These are phyloP conservation scores for Herpetomonas samuelpessoai DNA, from an alignment of 208 protist species.

Conservation along the genomic window DNA sequence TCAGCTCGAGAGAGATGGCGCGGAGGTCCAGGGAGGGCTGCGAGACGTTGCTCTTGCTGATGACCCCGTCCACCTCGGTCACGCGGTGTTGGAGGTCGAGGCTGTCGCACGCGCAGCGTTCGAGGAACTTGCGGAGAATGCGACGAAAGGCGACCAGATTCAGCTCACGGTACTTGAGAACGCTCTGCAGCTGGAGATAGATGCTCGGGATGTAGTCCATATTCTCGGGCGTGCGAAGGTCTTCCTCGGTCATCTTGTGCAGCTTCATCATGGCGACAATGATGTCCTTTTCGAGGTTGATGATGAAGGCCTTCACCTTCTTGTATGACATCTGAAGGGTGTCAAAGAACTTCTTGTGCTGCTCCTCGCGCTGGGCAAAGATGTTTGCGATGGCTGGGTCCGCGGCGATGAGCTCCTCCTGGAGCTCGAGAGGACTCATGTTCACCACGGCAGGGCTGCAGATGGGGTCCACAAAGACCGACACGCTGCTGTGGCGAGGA, in stretches of 20 bases:
- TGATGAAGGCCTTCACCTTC: conserved; percentile 58
- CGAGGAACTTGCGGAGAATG: conserved; percentile 78
- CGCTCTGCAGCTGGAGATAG: conserved; percentile 59
- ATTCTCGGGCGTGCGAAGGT: conserved; percentile 37
- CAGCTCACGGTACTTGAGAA: conserved; percentile 65
- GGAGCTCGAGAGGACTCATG: no score
- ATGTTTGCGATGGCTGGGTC: conserved; percentile 25
- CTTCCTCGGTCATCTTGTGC: conserved; percentile 45
- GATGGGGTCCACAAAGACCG: no score
- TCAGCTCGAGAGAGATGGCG: conserved; percentile 49
- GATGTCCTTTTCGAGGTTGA: conserved; percentile 44
- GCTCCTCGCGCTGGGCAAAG: conserved; percentile 19
- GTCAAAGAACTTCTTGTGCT: conserved; percentile 64
- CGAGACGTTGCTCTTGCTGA: conserved; percentile 42
- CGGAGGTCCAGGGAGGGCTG: conserved; percentile 61
- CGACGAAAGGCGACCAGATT: conserved; percentile 77
- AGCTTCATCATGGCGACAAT: conserved; percentile 33
- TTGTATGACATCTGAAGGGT: conserved; percentile 51
- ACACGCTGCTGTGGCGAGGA: no score
- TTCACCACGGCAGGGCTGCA: no score
- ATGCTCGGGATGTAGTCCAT: conserved; percentile 57
- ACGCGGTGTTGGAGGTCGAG: conserved; percentile 61
- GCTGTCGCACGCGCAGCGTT: conserved; percentile 72
- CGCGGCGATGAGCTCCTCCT: conserved; percentile 6
- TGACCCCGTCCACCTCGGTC: conserved; percentile 42